phyloP scores from a whole-genome alignment of 2,329 filamentous ascomycete species.

The Fusarium sp. region DNA sequence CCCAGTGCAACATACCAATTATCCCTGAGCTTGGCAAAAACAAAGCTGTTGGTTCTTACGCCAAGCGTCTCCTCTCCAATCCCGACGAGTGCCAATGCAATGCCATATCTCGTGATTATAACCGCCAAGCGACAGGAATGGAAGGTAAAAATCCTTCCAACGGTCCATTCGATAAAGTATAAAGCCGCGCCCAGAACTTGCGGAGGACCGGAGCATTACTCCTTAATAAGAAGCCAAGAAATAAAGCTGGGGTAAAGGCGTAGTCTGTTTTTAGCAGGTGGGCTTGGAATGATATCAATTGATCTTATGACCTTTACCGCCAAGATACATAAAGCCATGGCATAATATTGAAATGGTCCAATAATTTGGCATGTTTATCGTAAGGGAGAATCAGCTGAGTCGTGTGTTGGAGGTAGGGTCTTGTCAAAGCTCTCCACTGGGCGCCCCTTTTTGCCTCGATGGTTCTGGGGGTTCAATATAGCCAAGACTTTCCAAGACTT shows the following conservation, averaged over 20 bases:
- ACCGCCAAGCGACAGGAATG: constrained; percentile 33
- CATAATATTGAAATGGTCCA: not conserved
- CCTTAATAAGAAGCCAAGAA: not conserved
- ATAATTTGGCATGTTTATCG: not conserved
- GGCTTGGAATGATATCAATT: not conserved
- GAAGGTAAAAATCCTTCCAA: constrained; percentile 13
- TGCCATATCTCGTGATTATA: constrained; percentile 26
- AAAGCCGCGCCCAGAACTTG: not conserved
- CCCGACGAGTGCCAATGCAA: constrained; percentile 22
- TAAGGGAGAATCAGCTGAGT: not conserved
- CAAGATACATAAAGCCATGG: not conserved
- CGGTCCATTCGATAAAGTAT: not conserved
- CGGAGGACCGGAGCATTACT: not conserved
- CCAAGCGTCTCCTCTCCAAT: constrained; percentile 31
- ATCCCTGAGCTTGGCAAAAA: constrained; percentile 15
- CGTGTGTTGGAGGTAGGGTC: no score
- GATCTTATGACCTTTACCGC: not conserved
- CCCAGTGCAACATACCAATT: constrained; percentile 14
- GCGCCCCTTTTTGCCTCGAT: no score
- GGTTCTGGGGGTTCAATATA: no score
- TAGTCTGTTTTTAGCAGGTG: not conserved
- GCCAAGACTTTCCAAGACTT: no score
- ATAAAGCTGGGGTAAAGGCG: not conserved
- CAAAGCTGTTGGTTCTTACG: constrained; percentile 29
- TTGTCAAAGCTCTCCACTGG: no score